Conservation (phyloP, 2,329 filamentous ascomycete genomes). For the Orbilia blumenaviensis region DNA sequence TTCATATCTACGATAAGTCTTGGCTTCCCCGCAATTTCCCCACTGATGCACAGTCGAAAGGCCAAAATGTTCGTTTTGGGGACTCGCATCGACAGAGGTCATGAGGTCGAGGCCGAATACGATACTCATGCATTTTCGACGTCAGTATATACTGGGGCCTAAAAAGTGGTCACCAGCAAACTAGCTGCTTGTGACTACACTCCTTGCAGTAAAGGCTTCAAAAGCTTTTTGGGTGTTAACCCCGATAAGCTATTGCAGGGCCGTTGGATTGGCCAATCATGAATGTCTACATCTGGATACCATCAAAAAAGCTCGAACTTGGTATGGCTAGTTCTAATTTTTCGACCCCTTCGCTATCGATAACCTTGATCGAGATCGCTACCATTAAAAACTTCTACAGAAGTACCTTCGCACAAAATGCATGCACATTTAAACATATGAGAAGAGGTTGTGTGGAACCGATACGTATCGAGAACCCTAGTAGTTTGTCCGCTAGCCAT, state of each 20-base stretch:
- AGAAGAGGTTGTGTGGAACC: constrained; percentile 26
- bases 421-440: not conserved
- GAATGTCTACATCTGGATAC: not conserved
- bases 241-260: not conserved
- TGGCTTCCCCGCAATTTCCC: constrained; percentile 13
- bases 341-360: not conserved
- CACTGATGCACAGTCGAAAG: not conserved
- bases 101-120: not conserved
- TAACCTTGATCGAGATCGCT: not conserved
- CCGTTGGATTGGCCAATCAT: not conserved
- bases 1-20: too few species aligned
- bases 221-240: not conserved
- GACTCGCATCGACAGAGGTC: not conserved
- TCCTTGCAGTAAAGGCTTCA: not conserved
- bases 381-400: not conserved
- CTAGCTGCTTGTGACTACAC: not conserved
- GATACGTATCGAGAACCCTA: not conserved
- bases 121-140: not conserved
- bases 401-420: not conserved
- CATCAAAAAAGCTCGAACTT: not conserved
- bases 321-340: not conserved
- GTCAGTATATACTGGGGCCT: not conserved
- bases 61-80: not conserved
- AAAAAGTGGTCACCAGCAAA: not conserved
- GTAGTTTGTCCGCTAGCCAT: not conserved